These are phyloP conservation scores for Camelina laxa DNA, from an alignment of 345 rosid genomes.

Conservation along the genomic window DNA sequence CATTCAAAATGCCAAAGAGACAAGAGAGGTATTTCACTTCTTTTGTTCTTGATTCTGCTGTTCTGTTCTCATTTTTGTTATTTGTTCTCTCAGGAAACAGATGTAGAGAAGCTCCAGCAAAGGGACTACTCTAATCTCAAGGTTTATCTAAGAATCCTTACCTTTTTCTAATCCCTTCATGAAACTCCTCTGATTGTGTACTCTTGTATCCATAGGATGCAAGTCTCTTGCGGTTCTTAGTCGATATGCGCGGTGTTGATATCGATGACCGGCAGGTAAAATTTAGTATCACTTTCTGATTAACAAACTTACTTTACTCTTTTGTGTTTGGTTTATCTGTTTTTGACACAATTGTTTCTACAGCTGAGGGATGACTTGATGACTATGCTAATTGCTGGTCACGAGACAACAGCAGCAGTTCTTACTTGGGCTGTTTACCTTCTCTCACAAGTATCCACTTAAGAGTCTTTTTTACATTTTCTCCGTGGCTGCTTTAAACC, in stretches of 20 bases:
- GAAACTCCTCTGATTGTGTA: slow-evolving; percentile 13
- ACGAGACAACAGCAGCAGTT: slow-evolving; percentile 97
- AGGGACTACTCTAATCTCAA: slow-evolving; percentile 82
- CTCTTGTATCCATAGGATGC: slow-evolving; percentile 70
- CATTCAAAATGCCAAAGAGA: slow-evolving; percentile 90
- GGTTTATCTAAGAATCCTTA: slow-evolving; percentile 44
- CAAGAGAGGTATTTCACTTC: slow-evolving; percentile 63
- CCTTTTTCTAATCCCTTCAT: neutral
- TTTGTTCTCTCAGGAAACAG: slow-evolving; percentile 69
- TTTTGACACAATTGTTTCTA: slow-evolving; percentile 13
- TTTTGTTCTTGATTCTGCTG: neutral
- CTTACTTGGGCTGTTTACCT: slow-evolving; percentile 96
- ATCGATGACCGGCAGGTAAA: slow-evolving; percentile 83
- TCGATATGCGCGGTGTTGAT: slow-evolving; percentile 94
- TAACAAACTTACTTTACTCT: neutral
- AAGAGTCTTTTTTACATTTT: slow-evolving; percentile 1
- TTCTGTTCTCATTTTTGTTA: slow-evolving; percentile 5
- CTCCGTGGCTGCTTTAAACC: neutral
- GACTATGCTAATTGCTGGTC: slow-evolving; percentile 97
- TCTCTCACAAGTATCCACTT: slow-evolving; percentile 75
- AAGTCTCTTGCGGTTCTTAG: slow-evolving; percentile 87
- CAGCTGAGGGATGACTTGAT: slow-evolving; percentile 94
- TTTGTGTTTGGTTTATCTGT: slow-evolving; percentile 4
- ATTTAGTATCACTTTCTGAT: neutral
- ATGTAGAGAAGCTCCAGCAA: slow-evolving; percentile 87